Evolutionary conservation across 345 rosid species (phyloP), one percentile per base, ranked within the genome.

Genomic region (Lepidium aucheri): DNA sequence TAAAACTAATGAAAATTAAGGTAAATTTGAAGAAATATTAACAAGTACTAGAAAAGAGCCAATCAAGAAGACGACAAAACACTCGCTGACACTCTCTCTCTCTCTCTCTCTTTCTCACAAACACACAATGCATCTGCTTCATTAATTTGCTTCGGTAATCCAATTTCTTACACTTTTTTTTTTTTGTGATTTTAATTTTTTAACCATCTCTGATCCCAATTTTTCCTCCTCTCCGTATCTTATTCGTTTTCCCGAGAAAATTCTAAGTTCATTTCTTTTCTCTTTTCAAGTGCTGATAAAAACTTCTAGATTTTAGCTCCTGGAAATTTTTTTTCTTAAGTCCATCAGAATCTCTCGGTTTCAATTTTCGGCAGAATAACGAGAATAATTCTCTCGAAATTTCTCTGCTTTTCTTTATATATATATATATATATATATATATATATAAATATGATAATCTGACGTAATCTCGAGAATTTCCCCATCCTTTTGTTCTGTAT

Each of bases 91-190:
- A 36, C 44, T 46, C 67, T 63, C 12, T 32, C 39, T 20, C n/a
- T n/a, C n/a, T n/a, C n/a, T n/a, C n/a, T n/a, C n/a, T n/a, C n/a
- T 33, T 6, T 18, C n/a, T 36, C 53, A n/a, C 47, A 44, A 1
- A 53, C 61, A 66, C 70, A 66, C 45, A 66, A 32, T 26, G 49
- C 36, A 33, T 30, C 46, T 32, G 38, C 74, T 69, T 69, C 74
- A 60, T 69, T 51, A 60, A 60, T 50, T 69, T 18, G 51, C 4
- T 30, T 49, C 24, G 8, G 44, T 59, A 40, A 16, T 51, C 59
- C 14, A 39, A 9, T 1, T 4, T 14, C 39, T 40, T 11, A 49
- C 9, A 13, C 52, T 52, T 69, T 50, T 28, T 69, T 39, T 52
- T 69, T 50, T 28, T 69, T 39, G n/a, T 9, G 4, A 30, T 69